Evolutionary conservation across 2,329 filamentous ascomycete species (phyloP).

Genomic region (Allantophomopsis cytisporea): DNA sequence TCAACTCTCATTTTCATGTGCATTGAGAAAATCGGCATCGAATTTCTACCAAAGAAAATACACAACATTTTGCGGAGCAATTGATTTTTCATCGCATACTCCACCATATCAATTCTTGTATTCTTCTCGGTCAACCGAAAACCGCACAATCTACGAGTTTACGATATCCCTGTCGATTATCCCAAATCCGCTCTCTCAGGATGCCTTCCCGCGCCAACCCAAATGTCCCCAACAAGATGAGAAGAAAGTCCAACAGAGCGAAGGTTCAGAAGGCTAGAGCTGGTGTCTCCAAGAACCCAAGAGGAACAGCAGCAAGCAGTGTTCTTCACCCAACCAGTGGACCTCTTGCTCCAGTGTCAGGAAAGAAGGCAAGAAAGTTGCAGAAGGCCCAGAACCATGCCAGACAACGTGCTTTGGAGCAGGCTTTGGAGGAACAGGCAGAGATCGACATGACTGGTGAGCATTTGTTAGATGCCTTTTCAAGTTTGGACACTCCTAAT

Average conservation of each 20-base stretch:
- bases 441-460: conserved; percentile 19
- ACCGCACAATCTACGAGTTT: no score
- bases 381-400: conserved; percentile 18
- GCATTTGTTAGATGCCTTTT: conserved; percentile 1
- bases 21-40: no score
- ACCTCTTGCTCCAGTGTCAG: conserved; percentile 15
- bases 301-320: conserved; percentile 14
- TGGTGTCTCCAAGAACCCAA: conserved; percentile 16
- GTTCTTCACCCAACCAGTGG: conserved; percentile 18
- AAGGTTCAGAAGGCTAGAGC: conserved; percentile 18
- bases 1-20: no score
- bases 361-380: conserved; percentile 19
- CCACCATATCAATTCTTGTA: no score
- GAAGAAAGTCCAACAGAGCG: conserved; percentile 13
- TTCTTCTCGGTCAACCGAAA: no score
- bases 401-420: conserved; percentile 15
- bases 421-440: conserved; percentile 16
- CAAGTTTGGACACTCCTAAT: not conserved
- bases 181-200: conserved; percentile 3
- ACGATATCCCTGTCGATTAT: not conserved
- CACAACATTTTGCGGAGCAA: no score
- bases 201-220: conserved; percentile 20
- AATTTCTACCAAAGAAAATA: no score
- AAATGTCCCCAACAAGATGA: conserved; percentile 19
- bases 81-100: no score